phyloP scores from a whole-genome alignment of 768 basidiomycete genomes.

The Leccinum sublutescens region DNA sequence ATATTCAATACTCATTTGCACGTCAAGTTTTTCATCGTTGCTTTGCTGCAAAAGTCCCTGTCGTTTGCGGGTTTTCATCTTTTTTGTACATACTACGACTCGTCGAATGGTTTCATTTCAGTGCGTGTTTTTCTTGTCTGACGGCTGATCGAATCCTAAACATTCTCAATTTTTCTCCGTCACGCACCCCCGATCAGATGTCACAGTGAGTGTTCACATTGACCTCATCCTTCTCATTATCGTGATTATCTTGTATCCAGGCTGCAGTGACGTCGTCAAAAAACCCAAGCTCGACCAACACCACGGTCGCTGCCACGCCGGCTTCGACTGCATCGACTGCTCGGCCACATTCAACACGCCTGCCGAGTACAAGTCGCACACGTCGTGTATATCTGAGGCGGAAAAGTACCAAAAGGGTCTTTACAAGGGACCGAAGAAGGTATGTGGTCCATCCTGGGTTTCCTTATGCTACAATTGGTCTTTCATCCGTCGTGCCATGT shows the following conservation, averaged over 20 bases:
- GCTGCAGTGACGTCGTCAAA: constrained; percentile 83
- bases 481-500: neutral
- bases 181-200: constrained; percentile 48
- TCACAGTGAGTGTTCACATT: constrained; percentile 48
- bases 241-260: constrained; percentile 35
- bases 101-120: constrained; percentile 68
- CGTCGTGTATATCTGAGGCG: constrained; percentile 83
- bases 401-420: constrained; percentile 90
- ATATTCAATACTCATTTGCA: too few species aligned
- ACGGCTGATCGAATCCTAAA: neutral
- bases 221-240: neutral
- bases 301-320: constrained; percentile 51
- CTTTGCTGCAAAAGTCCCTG: too few species aligned
- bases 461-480: neutral
- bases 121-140: constrained; percentile 39
- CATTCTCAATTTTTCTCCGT: neutral
- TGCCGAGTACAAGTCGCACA: constrained; percentile 77
- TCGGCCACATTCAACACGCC: constrained; percentile 78
- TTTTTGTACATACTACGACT: neutral
- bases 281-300: constrained; percentile 93
- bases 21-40: too few species aligned
- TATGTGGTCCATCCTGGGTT: constrained; percentile 4
- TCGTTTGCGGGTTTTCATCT: neutral
- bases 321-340: constrained; percentile 87
- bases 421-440: constrained; percentile 74